Evolutionary conservation across 2,329 filamentous ascomycete species (phyloP).

Genomic region (Claviceps sorghi): DNA sequence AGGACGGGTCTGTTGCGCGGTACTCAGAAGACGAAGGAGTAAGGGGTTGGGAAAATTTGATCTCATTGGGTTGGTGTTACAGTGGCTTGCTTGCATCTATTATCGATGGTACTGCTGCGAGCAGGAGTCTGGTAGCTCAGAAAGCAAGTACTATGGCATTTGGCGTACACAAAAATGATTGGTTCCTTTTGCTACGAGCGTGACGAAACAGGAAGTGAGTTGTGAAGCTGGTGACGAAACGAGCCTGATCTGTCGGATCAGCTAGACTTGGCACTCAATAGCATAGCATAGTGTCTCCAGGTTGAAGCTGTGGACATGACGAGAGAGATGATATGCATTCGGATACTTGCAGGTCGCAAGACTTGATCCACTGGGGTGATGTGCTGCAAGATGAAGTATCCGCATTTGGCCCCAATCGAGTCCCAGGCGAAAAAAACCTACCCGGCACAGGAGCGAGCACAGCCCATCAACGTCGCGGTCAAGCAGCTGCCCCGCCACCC

Average conservation of each 20-base stretch:
- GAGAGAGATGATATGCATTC: background rate
- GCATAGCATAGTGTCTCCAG: background rate
- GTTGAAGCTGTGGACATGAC: background rate
- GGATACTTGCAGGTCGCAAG: no score
- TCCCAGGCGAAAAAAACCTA: background rate
- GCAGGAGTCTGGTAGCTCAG: slow-evolving; percentile 33
- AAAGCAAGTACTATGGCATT: slow-evolving; percentile 35
- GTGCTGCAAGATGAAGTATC: no score
- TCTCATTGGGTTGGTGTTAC: slow-evolving; percentile 52
- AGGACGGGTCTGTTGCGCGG: slow-evolving; percentile 99
- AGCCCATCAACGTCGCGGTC: background rate
- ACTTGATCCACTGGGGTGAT: no score
- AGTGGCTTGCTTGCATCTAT: slow-evolving; percentile 45
- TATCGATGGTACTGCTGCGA: slow-evolving; percentile 32
- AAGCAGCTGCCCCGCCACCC: slow-evolving; percentile 1
- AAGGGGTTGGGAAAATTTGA: slow-evolving; percentile 39
- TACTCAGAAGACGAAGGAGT: slow-evolving; percentile 99
- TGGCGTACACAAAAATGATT: slow-evolving; percentile 43
- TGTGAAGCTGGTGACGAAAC: background rate
- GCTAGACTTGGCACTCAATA: background rate
- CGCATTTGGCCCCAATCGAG: no score
- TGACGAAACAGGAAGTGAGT: slow-evolving; percentile 9
- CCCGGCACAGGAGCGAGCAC: no score
- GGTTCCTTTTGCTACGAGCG: slow-evolving; percentile 32
- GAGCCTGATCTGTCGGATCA: background rate